Percentiles rank a stretch among this genome's conserved stretches.
These are phyloP conservation scores for Fusarium sp. DNA, from an alignment of 2,329 filamentous ascomycete species.

Conservation along the genomic window DNA sequence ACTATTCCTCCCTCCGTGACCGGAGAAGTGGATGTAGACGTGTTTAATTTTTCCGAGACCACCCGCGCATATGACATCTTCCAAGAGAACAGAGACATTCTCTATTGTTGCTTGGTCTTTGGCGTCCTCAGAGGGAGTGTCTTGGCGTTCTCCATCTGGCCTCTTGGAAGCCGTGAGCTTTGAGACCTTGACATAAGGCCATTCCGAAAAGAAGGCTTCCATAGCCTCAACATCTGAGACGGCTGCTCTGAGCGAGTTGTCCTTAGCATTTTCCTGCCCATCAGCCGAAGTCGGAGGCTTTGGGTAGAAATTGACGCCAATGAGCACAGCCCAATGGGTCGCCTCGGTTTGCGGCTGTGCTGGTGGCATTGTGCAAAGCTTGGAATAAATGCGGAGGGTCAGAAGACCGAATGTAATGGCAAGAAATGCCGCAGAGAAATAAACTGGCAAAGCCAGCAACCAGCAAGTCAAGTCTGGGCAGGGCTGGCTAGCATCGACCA, in stretches of 20 bases:
- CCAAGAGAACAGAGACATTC: neutral
- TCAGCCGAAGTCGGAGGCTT: too few species aligned
- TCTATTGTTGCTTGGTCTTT: neutral
- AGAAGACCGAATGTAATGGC: too few species aligned
- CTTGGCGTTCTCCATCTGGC: neutral
- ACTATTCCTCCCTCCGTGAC: neutral
- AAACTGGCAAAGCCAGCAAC: neutral
- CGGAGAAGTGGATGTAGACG: neutral
- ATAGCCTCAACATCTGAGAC: neutral
- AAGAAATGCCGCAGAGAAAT: neutral
- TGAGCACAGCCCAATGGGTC: neutral
- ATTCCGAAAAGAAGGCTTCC: neutral
- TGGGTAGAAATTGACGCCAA: neutral
- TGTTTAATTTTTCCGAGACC: neutral
- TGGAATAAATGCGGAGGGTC: too few species aligned
- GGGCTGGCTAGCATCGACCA: neutral
- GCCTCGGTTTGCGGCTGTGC: neutral
- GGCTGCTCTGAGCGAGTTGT: too few species aligned
- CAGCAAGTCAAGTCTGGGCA: neutral
- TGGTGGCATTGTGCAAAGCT: neutral
- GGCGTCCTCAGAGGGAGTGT: neutral
- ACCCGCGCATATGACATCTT: neutral
- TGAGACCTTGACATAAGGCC: neutral
- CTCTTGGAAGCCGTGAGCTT: neutral
- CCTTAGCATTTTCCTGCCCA: too few species aligned